A percentile compares a stretch with the other conserved stretches of the same genome.
Conservation (phyloP, 768 basidiomycete genomes). For the Lentinula sp. region DNA sequence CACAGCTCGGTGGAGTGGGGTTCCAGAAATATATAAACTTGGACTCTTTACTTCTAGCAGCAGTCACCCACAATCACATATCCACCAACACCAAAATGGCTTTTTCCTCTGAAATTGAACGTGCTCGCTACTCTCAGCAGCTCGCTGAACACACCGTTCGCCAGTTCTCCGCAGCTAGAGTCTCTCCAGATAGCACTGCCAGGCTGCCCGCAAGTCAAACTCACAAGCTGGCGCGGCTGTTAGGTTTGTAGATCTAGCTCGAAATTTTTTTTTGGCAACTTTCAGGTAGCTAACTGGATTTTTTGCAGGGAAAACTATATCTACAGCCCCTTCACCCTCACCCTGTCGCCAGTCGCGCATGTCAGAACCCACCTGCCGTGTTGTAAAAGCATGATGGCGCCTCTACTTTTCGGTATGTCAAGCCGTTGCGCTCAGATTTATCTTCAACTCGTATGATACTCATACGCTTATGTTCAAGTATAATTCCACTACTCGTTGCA, state of each 20-base stretch:
- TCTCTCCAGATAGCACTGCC: constrained; percentile 22
- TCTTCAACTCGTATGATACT: no score
- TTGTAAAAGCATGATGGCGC: background rate
- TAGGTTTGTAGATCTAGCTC: background rate
- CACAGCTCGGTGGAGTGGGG: background rate
- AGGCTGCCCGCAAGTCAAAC: constrained; percentile 31
- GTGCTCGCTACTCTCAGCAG: constrained; percentile 37
- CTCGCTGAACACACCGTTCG: constrained; percentile 43
- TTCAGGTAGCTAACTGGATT: no score
- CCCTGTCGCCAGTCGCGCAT: background rate
- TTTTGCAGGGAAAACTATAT: background rate
- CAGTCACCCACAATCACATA: background rate
- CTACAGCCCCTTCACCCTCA: background rate
- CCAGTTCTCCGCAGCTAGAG: constrained; percentile 34
- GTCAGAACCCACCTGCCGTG: background rate
- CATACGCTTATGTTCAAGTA: no score
- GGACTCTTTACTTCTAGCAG: background rate
- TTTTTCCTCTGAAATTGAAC: constrained; percentile 19
- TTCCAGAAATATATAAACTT: background rate
- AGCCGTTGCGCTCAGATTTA: no score
- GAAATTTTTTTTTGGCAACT: background rate
- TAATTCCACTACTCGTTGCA: no score
- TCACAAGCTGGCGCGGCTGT: constrained; percentile 5
- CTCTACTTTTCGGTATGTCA: no score
- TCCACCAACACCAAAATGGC: constrained; percentile 15